phyloP scores from a whole-genome alignment of 1,284 basidiomycete genomes.

The Puccinia triticina region DNA sequence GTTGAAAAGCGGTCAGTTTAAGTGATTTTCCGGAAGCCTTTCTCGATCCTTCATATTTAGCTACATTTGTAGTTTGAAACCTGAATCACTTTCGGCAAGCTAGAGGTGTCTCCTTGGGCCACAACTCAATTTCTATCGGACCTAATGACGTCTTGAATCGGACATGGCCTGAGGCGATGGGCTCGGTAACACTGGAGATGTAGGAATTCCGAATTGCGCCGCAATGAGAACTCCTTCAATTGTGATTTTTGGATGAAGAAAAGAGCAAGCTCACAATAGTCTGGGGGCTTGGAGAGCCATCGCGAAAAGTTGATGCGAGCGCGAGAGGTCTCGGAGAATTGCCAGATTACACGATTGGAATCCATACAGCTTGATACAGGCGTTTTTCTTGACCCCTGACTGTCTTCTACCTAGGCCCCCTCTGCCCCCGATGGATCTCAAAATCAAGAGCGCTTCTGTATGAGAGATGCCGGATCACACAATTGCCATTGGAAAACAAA shows the following conservation, averaged over 20 bases:
- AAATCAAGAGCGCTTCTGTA: too few relatives aligned
- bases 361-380: too few relatives aligned
- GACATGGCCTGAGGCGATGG: constrained; percentile 44
- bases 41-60: constrained; percentile 65
- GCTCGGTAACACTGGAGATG: constrained; percentile 48
- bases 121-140: constrained; percentile 47
- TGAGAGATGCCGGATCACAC: too few relatives aligned
- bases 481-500: too few relatives aligned
- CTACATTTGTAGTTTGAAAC: constrained; percentile 60
- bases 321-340: not conserved
- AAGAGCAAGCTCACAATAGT: not conserved
- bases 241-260: too few relatives aligned
- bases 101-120: constrained; percentile 78
- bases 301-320: not conserved
- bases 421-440: too few relatives aligned
- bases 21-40: constrained; percentile 62
- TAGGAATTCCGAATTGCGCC: not conserved
- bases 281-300: constrained; percentile 12
- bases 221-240: not conserved
- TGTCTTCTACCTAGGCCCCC: too few relatives aligned
- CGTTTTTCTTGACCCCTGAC: too few relatives aligned
- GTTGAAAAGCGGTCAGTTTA: constrained; percentile 39
- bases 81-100: constrained; percentile 88
- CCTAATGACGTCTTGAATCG: constrained; percentile 38
- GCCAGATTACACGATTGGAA: too few relatives aligned